phyloP scores from a whole-genome alignment of 2,329 filamentous ascomycete genomes.

The Sporothrix dimorphospora region DNA sequence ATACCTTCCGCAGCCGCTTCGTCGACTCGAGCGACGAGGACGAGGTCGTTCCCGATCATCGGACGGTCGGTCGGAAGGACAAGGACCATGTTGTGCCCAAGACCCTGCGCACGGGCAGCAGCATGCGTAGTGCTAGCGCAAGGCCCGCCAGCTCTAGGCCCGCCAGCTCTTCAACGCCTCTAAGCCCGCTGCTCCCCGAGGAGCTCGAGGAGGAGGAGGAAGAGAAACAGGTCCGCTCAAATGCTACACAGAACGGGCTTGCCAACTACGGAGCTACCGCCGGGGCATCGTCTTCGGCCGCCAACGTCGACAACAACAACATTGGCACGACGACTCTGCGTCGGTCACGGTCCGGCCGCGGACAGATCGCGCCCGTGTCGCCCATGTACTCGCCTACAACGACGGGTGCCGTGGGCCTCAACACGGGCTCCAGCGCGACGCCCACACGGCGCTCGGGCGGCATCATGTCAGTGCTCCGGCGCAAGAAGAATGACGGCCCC shows the following conservation, averaged over 20 bases:
- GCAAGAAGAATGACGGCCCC: conserved; percentile 56
- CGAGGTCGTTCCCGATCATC: conserved; percentile 35
- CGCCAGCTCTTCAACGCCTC: conserved; percentile 3
- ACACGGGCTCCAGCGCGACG: conserved; percentile 26
- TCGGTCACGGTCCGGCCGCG: conserved; percentile 49
- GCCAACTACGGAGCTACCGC: neutral
- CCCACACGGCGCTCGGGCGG: conserved; percentile 47
- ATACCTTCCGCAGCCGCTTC: conserved; percentile 57
- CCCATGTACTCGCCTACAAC: conserved; percentile 31
- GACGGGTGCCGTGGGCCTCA: conserved; percentile 26
- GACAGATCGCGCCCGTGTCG: conserved; percentile 38
- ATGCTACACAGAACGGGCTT: neutral
- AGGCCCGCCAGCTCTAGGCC: conserved; percentile 19
- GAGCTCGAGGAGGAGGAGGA: conserved; percentile 36
- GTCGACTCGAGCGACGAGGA: conserved; percentile 69
- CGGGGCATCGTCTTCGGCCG: neutral
- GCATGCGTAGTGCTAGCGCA: conserved; percentile 11
- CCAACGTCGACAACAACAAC: conserved; percentile 3
- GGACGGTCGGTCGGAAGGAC: conserved; percentile 67
- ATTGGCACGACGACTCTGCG: conserved; percentile 40
- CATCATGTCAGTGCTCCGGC: conserved; percentile 64
- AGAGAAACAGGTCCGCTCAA: neutral
- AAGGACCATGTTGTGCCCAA: conserved; percentile 57
- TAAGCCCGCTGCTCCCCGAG: conserved; percentile 48
- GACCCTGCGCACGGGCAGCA: conserved; percentile 40